Conservation (phyloP, 2,329 filamentous ascomycete species). For the Venturiaceae sp. region DNA sequence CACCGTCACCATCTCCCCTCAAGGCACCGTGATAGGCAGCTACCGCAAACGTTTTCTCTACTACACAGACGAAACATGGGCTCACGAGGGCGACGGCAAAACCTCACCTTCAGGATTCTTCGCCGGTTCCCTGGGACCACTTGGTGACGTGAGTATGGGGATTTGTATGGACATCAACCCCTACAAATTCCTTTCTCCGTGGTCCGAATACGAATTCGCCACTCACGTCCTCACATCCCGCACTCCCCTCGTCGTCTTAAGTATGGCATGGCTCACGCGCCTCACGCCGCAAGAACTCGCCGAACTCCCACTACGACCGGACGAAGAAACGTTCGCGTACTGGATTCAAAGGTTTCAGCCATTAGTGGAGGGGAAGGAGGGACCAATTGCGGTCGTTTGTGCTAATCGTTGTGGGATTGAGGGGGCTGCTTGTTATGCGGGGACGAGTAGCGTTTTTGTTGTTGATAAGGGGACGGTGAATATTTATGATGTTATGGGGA, state of each 20-base stretch:
- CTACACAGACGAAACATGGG: conserved; percentile 59
- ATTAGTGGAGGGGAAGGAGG: conserved; percentile 26
- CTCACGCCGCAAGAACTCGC: conserved; percentile 37
- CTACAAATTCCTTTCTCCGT: conserved; percentile 49
- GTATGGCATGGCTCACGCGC: conserved; percentile 69
- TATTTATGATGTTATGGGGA: conserved; percentile 60
- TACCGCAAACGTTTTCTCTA: conserved; percentile 58
- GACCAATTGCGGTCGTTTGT: conserved; percentile 59
- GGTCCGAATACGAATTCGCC: conserved; percentile 47
- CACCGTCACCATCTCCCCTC: conserved; percentile 45
- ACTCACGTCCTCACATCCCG: conserved; percentile 46
- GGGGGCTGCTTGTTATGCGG: conserved; percentile 57
- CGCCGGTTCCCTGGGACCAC: conserved; percentile 21
- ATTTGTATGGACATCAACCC: conserved; percentile 55
- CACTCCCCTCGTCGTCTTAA: conserved; percentile 56
- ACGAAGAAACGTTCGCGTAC: conserved; percentile 64
- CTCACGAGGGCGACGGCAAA: conserved; percentile 35
- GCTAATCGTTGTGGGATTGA: conserved; percentile 63
- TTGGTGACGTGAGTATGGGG: conserved; percentile 29
- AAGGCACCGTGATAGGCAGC: conserved; percentile 44
- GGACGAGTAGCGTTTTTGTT: conserved; percentile 62
- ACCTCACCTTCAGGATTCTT: conserved; percentile 21
- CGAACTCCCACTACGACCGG: conserved; percentile 45
- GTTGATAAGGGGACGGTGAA: conserved; percentile 55
- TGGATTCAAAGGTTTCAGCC: conserved; percentile 67